These are phyloP conservation scores for Nectriaceae sp. DNA, from an alignment of 2,329 filamentous ascomycete species.

Conservation along the genomic window DNA sequence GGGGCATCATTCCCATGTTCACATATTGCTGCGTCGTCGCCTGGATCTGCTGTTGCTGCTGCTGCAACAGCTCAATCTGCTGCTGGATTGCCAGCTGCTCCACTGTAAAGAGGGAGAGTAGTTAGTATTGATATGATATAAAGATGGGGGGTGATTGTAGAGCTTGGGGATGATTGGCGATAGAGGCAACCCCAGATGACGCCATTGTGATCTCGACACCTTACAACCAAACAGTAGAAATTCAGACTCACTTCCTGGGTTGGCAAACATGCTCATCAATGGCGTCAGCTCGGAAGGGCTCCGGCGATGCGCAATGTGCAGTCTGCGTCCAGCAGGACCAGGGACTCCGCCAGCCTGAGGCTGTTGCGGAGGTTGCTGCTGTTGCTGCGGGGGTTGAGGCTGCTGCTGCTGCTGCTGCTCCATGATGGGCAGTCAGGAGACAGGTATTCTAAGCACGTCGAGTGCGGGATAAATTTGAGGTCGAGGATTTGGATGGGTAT, in stretches of 20 bases:
- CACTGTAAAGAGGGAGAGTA: constrained; percentile 58
- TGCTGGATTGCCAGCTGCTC: constrained; percentile 97
- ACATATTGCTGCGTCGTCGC: constrained; percentile 97
- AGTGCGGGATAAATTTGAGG: constrained; percentile 32
- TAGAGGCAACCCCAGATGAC: constrained; percentile 2
- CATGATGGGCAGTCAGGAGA: constrained; percentile 56
- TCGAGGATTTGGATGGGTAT: constrained; percentile 16
- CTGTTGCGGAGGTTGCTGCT: constrained; percentile 47
- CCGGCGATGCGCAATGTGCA: constrained; percentile 96
- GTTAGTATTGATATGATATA: constrained; percentile 20
- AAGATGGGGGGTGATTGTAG: not conserved
- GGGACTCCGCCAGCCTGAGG: constrained; percentile 58
- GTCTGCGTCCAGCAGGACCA: constrained; percentile 81
- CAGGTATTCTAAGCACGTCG: constrained; percentile 42
- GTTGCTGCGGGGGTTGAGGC: constrained; percentile 45
- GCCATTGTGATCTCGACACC: constrained; percentile 1
- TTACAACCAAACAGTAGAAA: not conserved
- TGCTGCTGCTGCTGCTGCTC: constrained; percentile 63
- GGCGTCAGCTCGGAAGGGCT: constrained; percentile 97
- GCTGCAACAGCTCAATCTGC: constrained; percentile 95
- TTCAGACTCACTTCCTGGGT: constrained; percentile 60
- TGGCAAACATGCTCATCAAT: constrained; percentile 87
- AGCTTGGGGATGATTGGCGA: not conserved
- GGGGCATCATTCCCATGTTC: constrained; percentile 92
- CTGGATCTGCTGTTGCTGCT: constrained; percentile 97